Evolutionary conservation across 805 yeast species (phyloP).

Genomic region (Lachancea sp.): DNA sequence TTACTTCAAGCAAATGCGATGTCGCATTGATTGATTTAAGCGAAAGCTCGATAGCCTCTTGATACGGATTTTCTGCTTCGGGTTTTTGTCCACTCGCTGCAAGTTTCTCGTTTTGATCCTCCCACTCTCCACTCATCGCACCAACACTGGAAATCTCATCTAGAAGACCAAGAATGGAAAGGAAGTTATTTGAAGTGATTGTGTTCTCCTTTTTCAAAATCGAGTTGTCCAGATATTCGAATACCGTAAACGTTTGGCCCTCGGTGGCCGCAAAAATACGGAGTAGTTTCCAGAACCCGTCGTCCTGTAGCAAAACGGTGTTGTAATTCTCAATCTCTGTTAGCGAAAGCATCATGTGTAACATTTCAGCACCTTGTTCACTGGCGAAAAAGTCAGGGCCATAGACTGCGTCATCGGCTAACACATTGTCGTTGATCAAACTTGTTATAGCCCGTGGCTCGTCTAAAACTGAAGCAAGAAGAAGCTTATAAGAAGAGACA

Average conservation of each 20-base stretch:
- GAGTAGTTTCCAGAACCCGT: constrained; percentile 49
- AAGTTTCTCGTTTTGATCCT: constrained; percentile 44
- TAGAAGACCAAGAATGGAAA: constrained; percentile 60
- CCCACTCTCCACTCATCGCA: constrained; percentile 72
- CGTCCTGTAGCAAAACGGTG: constrained; percentile 42
- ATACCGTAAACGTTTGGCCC: constrained; percentile 39
- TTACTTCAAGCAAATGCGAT: constrained; percentile 39
- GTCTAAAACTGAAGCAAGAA: constrained; percentile 24
- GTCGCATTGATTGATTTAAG: constrained; percentile 59
- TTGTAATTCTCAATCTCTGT: constrained; percentile 23
- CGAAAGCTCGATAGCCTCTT: constrained; percentile 51
- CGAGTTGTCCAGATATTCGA: constrained; percentile 41
- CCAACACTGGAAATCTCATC: constrained; percentile 81
- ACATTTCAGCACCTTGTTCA: constrained; percentile 40
- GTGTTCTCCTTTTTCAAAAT: constrained; percentile 29
- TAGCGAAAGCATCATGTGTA: constrained; percentile 38
- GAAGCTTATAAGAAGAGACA: constrained; percentile 35
- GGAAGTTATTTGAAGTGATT: constrained; percentile 47
- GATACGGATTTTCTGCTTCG: constrained; percentile 43
- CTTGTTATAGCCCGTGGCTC: constrained; percentile 21
- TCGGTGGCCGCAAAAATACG: constrained; percentile 43
- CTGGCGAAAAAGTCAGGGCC: constrained; percentile 31
- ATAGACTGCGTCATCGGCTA: constrained; percentile 30
- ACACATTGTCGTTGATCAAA: constrained; percentile 26
- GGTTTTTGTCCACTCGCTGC: constrained; percentile 40